phyloP scores from a whole-genome alignment of 2,329 filamentous ascomycete genomes.

The Didymella exigua region DNA sequence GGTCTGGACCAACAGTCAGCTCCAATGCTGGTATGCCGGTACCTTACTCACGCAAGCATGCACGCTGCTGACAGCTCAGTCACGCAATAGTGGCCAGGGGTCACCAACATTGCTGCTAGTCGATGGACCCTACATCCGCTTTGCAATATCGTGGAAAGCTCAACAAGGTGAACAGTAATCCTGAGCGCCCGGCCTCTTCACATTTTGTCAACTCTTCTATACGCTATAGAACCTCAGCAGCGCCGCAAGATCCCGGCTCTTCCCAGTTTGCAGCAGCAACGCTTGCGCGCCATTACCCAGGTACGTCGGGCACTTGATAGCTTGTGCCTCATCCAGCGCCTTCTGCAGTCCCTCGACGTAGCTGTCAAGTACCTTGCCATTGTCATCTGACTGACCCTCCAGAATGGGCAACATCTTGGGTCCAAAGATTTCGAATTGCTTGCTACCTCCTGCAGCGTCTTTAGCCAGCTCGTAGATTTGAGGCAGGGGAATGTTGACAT shows the following conservation, averaged over 20 bases:
- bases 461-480: slow-evolving; percentile 46
- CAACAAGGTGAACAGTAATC: not conserved
- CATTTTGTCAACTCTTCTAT: not conserved
- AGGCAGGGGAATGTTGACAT: slow-evolving; percentile 44
- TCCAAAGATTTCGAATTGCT: slow-evolving; percentile 42
- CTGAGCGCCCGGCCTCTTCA: not conserved
- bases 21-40: not conserved
- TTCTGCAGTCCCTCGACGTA: slow-evolving; percentile 34
- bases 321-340: slow-evolving; percentile 42
- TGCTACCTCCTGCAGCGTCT: slow-evolving; percentile 47
- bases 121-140: not conserved
- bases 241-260: slow-evolving; percentile 25
- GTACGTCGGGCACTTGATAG: slow-evolving; percentile 43
- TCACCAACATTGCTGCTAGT: not conserved
- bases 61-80: not conserved
- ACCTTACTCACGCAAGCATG: not conserved
- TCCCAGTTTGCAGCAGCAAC: slow-evolving; percentile 36
- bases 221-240: slow-evolving; percentile 35
- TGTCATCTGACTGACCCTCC: slow-evolving; percentile 34
- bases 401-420: slow-evolving; percentile 41
- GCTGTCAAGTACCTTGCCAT: slow-evolving; percentile 23
- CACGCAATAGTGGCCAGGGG: not conserved
- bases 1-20: not conserved
- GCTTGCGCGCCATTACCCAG: slow-evolving; percentile 43
- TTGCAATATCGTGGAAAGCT: not conserved